Conservation (phyloP, 1,284 basidiomycete genomes). For the Mycena sp. region DNA sequence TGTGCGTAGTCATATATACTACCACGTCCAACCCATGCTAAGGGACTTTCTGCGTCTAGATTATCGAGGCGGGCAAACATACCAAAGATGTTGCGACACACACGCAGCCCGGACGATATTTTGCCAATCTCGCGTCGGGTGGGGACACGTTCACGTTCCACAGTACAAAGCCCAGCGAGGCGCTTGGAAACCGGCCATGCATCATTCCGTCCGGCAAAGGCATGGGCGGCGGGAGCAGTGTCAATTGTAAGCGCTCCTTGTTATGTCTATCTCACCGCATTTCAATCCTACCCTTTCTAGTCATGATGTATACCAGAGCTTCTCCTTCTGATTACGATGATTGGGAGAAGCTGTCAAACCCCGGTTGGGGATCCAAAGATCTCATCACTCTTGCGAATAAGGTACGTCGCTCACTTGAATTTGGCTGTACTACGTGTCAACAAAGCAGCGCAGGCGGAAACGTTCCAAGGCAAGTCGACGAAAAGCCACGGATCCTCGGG, state of each 20-base stretch:
- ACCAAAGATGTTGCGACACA: slow-evolving; percentile 54
- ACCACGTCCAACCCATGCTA: neutral
- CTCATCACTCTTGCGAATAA: slow-evolving; percentile 56
- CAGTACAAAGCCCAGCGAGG: slow-evolving; percentile 49
- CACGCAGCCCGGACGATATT: slow-evolving; percentile 59
- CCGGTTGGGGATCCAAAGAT: slow-evolving; percentile 55
- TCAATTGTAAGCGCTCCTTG: slow-evolving; percentile 59
- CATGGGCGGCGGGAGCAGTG: slow-evolving; percentile 66
- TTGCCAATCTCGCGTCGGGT: slow-evolving; percentile 48
- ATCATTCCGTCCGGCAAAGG: slow-evolving; percentile 56
- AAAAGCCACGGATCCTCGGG: slow-evolving; percentile 61
- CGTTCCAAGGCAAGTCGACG: slow-evolving; percentile 45
- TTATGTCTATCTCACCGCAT: too few relatives aligned
- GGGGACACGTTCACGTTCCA: slow-evolving; percentile 56
- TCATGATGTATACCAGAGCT: slow-evolving; percentile 51
- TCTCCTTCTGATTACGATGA: slow-evolving; percentile 57
- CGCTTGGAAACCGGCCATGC: slow-evolving; percentile 53
- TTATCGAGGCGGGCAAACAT: slow-evolving; percentile 52
- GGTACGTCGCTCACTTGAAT: slow-evolving; percentile 35
- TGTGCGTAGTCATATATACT: slow-evolving; percentile 20
- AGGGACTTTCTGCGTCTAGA: slow-evolving; percentile 9
- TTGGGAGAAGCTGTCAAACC: slow-evolving; percentile 52
- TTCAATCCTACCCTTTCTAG: slow-evolving; percentile 35
- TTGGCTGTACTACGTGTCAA: neutral
- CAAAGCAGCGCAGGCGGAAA: slow-evolving; percentile 53